Evolutionary conservation across 2,329 filamentous ascomycete species (phyloP).

Genomic region (Elsinoe ampelina): DNA sequence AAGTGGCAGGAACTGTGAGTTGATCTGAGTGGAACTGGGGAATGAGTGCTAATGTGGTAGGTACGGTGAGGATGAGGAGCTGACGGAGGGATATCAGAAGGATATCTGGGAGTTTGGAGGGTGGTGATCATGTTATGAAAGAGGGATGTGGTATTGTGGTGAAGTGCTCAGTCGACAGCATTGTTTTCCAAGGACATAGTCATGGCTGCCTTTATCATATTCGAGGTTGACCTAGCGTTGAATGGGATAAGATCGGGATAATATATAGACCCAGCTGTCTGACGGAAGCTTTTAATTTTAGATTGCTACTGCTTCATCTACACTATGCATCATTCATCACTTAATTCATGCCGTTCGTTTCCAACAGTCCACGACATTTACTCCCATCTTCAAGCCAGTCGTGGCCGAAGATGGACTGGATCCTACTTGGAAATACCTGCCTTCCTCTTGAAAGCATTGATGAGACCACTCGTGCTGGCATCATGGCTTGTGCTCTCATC

Average conservation of each 20-base stretch:
- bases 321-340: constrained; percentile 1
- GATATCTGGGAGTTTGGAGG: constrained; percentile 61
- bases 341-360: not conserved
- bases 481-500: constrained; percentile 69
- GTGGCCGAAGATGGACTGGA: constrained; percentile 8
- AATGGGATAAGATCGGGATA: not conserved
- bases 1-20: constrained; percentile 72
- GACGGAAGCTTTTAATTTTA: not conserved
- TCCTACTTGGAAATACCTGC: constrained; percentile 32
- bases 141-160: too few relatives aligned
- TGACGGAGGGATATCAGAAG: constrained; percentile 78
- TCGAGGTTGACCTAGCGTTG: not conserved
- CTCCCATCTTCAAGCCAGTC: constrained; percentile 9
- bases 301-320: not conserved
- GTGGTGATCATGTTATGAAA: not conserved
- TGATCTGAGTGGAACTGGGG: not conserved
- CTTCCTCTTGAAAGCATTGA: constrained; percentile 86
- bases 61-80: constrained; percentile 63
- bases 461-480: constrained; percentile 75
- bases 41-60: constrained; percentile 21
- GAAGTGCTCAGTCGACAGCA: too few relatives aligned
- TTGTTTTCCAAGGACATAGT: too few relatives aligned
- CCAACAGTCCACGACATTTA: not conserved
- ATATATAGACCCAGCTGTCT: too few relatives aligned
- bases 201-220: too few relatives aligned